A percentile compares a stretch with the other conserved stretches of the same genome.
Evolutionary conservation across 1,284 basidiomycete species (phyloP).

Genomic region (Irpex rosettiformis): DNA sequence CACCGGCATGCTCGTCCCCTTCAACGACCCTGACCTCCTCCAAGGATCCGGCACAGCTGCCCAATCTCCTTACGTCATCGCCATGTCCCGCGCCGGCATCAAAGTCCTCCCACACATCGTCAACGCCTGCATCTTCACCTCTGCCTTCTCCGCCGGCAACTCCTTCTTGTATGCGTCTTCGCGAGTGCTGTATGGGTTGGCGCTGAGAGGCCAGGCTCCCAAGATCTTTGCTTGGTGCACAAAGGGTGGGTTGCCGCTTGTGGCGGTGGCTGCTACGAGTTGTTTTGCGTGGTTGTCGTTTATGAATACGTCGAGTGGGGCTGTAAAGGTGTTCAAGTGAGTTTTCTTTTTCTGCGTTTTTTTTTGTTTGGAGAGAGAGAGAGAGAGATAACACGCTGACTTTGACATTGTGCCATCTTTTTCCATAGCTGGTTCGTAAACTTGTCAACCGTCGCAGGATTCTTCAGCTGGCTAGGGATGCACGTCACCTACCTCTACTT

Average conservation of each 20-base stretch:
- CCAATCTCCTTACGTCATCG: constrained; percentile 79
- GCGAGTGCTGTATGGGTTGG: constrained; percentile 80
- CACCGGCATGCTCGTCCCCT: constrained; percentile 80
- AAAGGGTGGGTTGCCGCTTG: constrained; percentile 68
- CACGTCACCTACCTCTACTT: constrained; percentile 74
- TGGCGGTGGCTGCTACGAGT: constrained; percentile 42
- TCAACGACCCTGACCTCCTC: constrained; percentile 59
- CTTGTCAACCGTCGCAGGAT: constrained; percentile 54
- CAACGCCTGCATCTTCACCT: constrained; percentile 65
- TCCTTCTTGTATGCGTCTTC: constrained; percentile 79
- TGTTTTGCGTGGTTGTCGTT: constrained; percentile 48
- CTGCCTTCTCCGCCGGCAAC: constrained; percentile 84
- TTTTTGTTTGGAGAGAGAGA: not conserved
- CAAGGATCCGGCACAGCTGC: constrained; percentile 55
- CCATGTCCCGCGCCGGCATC: constrained; percentile 74
- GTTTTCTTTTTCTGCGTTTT: not conserved
- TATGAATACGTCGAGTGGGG: constrained; percentile 39
- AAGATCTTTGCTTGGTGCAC: constrained; percentile 64
- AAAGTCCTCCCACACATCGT: constrained; percentile 68
- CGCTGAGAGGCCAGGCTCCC: constrained; percentile 75
- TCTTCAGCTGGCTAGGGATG: constrained; percentile 71
- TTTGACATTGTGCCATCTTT: not conserved
- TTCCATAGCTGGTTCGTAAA: constrained; percentile 48
- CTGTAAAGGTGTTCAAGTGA: constrained; percentile 36
- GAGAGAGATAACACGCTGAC: too few species aligned